Evolutionary conservation across 495 filamentous ascomycete genomes (phyloP).

Genomic region (Arthonia radiata): DNA sequence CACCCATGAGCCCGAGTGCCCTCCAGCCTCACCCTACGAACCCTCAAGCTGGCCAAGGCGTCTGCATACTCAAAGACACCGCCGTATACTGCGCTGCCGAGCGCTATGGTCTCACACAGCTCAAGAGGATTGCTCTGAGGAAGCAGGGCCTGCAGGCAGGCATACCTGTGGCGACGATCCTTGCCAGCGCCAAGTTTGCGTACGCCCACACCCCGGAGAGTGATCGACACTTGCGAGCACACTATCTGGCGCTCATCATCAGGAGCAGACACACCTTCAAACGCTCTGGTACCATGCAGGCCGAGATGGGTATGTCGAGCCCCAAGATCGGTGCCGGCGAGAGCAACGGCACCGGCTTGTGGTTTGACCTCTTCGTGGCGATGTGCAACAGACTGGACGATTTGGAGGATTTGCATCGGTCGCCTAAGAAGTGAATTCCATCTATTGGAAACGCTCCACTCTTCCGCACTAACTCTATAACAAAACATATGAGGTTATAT

Average conservation of each 20-base stretch:
- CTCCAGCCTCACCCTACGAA: constrained; percentile 4
- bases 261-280: constrained; percentile 83
- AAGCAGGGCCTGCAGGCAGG: constrained; percentile 80
- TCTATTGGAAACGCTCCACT: too few species aligned
- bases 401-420: too few species aligned
- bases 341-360: constrained; percentile 62
- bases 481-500: too few species aligned
- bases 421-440: too few species aligned
- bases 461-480: too few species aligned
- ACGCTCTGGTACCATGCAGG: constrained; percentile 88
- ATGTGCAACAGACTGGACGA: constrained; percentile 95
- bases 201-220: constrained; percentile 84
- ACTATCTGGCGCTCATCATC: constrained; percentile 87
- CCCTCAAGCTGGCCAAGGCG: constrained; percentile 3
- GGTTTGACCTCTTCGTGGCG: constrained; percentile 92
- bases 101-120: constrained; percentile 55
- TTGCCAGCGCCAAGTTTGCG: constrained; percentile 73
- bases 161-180: constrained; percentile 65
- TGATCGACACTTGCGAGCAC: constrained; percentile 71
- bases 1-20: too few species aligned
- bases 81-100: constrained; percentile 80
- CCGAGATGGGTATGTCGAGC: too few species aligned
- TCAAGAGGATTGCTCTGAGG: constrained; percentile 58
- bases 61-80: constrained; percentile 6
- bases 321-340: too few species aligned